Percentiles rank a stretch among this genome's conserved stretches.
Evolutionary conservation across 179 eudicot species (phyloP).

Genomic region (Spinacia oleracea): DNA sequence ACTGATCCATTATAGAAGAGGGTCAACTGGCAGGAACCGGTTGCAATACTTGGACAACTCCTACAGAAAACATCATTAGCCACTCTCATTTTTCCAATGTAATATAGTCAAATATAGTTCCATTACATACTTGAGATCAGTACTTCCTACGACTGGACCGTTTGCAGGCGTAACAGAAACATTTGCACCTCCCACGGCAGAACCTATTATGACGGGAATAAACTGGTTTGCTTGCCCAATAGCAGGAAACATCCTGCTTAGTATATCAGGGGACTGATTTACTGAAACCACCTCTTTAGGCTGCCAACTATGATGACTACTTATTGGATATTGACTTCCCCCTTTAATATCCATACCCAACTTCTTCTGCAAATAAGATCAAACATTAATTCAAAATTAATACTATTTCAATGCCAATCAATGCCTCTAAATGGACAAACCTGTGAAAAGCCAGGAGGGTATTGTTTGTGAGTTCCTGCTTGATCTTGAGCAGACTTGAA

Average conservation of each 20-base stretch:
- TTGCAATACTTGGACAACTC: slow-evolving; percentile 40
- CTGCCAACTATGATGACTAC: slow-evolving; percentile 31
- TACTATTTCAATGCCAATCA: neutral
- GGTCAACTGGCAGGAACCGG: slow-evolving; percentile 66
- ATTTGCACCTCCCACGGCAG: slow-evolving; percentile 20
- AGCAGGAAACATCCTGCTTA: neutral
- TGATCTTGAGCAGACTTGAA: slow-evolving; percentile 45
- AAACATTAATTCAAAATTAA: neutral
- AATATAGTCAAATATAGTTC: neutral
- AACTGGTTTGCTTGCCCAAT: slow-evolving; percentile 27
- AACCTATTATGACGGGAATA: slow-evolving; percentile 24
- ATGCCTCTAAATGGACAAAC: slow-evolving; percentile 25
- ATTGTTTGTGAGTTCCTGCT: slow-evolving; percentile 24
- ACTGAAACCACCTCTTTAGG: slow-evolving; percentile 25
- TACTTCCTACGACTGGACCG: slow-evolving; percentile 56
- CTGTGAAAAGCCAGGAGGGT: slow-evolving; percentile 38
- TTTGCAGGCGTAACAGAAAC: slow-evolving; percentile 22
- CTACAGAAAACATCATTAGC: slow-evolving; percentile 31
- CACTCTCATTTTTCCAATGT: neutral
- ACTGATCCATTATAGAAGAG: slow-evolving; percentile 78
- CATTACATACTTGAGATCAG: slow-evolving; percentile 54
- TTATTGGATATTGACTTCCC: slow-evolving; percentile 35
- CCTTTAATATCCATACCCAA: slow-evolving; percentile 41
- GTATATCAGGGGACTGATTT: slow-evolving; percentile 1
- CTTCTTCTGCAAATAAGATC: slow-evolving; percentile 32